A percentile compares a stretch with the other conserved stretches of the same genome.
phyloP scores from a whole-genome alignment of 768 basidiomycete genomes.

The Hortiboletus campestris region DNA sequence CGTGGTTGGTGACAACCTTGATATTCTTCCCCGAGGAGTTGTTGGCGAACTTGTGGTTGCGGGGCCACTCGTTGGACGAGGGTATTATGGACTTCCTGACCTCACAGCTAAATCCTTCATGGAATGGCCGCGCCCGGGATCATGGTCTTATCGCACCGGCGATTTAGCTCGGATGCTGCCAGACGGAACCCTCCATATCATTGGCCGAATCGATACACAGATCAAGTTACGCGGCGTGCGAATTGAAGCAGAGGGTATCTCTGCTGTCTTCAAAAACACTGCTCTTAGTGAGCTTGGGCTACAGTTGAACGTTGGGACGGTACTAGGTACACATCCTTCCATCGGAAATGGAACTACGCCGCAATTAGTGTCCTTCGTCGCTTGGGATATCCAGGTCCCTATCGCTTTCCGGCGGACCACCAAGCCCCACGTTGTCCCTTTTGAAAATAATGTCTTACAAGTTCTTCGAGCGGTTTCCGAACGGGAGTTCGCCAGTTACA shows the following conservation, averaged over 20 bases:
- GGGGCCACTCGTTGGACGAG: constrained; percentile 49
- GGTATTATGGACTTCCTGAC: constrained; percentile 46
- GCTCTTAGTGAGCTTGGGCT: constrained; percentile 16
- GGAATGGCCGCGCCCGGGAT: constrained; percentile 41
- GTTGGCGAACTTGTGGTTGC: constrained; percentile 50
- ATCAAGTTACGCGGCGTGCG: constrained; percentile 53
- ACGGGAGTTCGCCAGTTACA: constrained; percentile 45
- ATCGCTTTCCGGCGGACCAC: constrained; percentile 38
- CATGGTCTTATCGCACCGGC: constrained; percentile 48
- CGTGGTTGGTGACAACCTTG: constrained; percentile 43
- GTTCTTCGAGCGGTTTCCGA: constrained; percentile 35
- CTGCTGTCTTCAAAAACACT: constrained; percentile 36
- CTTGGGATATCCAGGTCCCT: constrained; percentile 38
- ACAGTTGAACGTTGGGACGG: constrained; percentile 40
- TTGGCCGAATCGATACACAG: constrained; percentile 51
- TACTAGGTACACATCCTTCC: constrained; percentile 42
- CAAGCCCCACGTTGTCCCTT: constrained; percentile 24
- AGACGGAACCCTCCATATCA: constrained; percentile 46
- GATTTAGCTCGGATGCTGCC: constrained; percentile 52
- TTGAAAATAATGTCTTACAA: constrained; percentile 33
- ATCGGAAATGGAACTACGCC: constrained; percentile 35
- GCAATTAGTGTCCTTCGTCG: constrained; percentile 46
- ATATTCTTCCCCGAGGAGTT: constrained; percentile 42
- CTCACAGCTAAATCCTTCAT: constrained; percentile 46
- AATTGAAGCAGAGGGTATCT: constrained; percentile 53